phyloP scores from a whole-genome alignment of 75 land plant species.

The Chamaecyparis obtusa region DNA sequence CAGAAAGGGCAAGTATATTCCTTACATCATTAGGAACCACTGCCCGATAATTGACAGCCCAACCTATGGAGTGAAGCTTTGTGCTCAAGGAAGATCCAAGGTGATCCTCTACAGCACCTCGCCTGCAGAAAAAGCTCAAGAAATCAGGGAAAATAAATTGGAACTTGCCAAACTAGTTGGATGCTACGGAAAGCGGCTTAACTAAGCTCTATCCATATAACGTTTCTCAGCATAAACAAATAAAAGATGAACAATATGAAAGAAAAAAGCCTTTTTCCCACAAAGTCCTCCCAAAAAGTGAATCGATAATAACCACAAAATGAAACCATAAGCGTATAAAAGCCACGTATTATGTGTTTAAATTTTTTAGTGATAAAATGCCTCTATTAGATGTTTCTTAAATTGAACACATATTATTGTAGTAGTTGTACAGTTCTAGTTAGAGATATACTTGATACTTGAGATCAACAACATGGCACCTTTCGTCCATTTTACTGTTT shows the following conservation, averaged over 20 bases:
- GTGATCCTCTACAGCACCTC: constrained; percentile 61
- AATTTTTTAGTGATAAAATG: neutral
- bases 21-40: constrained; percentile 85
- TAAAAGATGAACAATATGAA: neutral
- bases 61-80: constrained; percentile 77
- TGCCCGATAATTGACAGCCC: constrained; percentile 53
- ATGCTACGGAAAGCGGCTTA: neutral
- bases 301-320: neutral
- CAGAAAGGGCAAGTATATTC: neutral
- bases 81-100: constrained; percentile 56
- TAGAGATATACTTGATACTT: neutral
- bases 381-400: neutral
- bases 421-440: neutral
- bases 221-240: neutral
- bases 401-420: neutral
- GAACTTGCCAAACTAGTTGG: neutral
- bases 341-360: neutral
- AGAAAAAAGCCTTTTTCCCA: neutral
- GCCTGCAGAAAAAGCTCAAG: neutral
- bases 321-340: neutral
- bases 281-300: neutral
- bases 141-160: neutral
- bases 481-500: neutral
- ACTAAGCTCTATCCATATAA: neutral
- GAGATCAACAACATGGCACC: neutral